phyloP scores from a whole-genome alignment of 768 basidiomycete species.

The Leccinum ochraceum region DNA sequence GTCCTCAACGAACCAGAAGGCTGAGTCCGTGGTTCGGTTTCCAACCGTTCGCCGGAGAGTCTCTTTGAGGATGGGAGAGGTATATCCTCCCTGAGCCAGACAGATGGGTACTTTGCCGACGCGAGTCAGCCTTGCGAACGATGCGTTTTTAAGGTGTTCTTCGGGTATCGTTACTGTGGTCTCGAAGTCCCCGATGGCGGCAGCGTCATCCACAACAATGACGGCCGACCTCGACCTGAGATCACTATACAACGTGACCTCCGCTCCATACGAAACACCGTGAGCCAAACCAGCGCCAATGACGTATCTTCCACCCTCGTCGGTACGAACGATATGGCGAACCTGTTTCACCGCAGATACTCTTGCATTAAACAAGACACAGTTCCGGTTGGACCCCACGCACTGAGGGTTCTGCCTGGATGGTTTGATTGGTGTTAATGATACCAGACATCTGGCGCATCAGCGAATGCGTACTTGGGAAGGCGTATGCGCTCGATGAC shows the following conservation, averaged over 20 bases:
- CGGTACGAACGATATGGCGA: conserved; percentile 1
- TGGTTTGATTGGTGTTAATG: not conserved
- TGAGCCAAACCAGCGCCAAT: conserved; percentile 29
- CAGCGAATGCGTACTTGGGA: conserved; percentile 5
- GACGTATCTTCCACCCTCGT: conserved; percentile 11
- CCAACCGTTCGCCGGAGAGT: not conserved
- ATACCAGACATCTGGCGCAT: not conserved
- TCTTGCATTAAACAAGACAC: conserved; percentile 27
- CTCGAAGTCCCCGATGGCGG: conserved; percentile 17
- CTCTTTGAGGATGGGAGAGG: not conserved
- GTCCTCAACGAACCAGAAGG: not conserved
- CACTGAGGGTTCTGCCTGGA: conserved; percentile 33
- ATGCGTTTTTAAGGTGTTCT: not conserved
- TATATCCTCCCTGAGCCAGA: not conserved
- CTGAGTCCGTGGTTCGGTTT: not conserved
- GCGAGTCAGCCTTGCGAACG: conserved; percentile 1
- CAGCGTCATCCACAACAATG: conserved; percentile 7
- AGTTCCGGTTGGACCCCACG: conserved; percentile 25
- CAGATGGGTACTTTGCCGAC: conserved; percentile 2
- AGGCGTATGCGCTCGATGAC: conserved; percentile 21
- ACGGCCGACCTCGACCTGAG: not conserved
- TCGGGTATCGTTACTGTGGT: conserved; percentile 1
- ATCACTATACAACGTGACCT: conserved; percentile 23
- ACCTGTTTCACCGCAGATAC: conserved; percentile 10
- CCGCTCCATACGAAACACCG: conserved; percentile 21